Conservation (phyloP, 83 land plant genomes). For the Picea abies region DNA sequence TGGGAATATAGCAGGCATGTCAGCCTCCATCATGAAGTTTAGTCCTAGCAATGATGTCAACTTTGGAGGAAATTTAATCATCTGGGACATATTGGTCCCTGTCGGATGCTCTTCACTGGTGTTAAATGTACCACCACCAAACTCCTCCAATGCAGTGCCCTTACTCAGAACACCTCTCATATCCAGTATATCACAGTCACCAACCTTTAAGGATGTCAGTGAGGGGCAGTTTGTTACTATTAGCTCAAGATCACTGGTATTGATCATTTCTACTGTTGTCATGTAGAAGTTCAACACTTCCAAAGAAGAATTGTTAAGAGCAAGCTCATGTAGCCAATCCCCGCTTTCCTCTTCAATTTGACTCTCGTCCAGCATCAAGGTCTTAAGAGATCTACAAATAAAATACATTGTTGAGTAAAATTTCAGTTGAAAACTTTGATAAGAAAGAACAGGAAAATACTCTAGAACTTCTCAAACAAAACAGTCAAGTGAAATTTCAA, state of each 20-base stretch:
- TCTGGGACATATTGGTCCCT: constrained; percentile 6
- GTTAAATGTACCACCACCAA: constrained; percentile 29
- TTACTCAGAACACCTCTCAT: constrained; percentile 43
- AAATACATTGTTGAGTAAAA: no score
- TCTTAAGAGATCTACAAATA: constrained; percentile 51
- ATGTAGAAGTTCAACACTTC: constrained; percentile 68
- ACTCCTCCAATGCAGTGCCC: constrained; percentile 55
- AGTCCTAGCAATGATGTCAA: constrained; percentile 22
- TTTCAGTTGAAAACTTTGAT: no score
- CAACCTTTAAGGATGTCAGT: constrained; percentile 56
- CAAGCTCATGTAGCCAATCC: constrained; percentile 82
- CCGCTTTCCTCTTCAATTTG: constrained; percentile 62
- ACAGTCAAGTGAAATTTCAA: no score
- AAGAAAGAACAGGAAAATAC: no score
- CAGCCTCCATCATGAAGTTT: constrained; percentile 36
- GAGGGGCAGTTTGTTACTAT: constrained; percentile 64
- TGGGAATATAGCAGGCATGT: constrained; percentile 54
- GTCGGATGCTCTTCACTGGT: background rate
- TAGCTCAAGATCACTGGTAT: constrained; percentile 48
- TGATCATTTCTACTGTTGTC: constrained; percentile 52
- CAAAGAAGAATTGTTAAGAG: constrained; percentile 50
- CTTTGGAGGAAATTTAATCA: constrained; percentile 11
- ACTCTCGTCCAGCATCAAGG: constrained; percentile 76
- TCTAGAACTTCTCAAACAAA: no score
- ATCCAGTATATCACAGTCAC: constrained; percentile 56